These are phyloP conservation scores for Chytriomyces sp. DNA, from an alignment of 192 early-diverging fungal genomes.

Conservation along the genomic window DNA sequence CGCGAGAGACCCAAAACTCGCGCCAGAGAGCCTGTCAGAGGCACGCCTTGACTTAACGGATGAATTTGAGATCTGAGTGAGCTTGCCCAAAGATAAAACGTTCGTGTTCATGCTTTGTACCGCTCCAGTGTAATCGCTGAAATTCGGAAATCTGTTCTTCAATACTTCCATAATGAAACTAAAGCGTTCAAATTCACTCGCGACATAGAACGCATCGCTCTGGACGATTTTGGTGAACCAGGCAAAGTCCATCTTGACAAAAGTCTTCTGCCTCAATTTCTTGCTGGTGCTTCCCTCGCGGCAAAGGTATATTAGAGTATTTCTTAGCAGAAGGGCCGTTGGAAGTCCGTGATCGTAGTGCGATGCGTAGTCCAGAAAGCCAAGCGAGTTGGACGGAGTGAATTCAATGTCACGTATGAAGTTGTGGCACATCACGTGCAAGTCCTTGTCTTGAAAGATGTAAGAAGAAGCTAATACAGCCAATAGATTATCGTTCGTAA, in stretches of 20 bases:
- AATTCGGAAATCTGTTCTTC: constrained; percentile 22
- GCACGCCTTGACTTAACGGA: constrained; percentile 10
- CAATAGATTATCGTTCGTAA: constrained; percentile 20
- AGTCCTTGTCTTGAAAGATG: constrained; percentile 10
- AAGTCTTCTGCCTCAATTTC: constrained; percentile 9
- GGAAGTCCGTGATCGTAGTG: constrained; percentile 12
- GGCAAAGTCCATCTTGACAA: constrained; percentile 22
- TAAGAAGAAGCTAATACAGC: constrained; percentile 5
- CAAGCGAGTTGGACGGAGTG: constrained; percentile 4
- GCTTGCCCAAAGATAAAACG: constrained; percentile 24
- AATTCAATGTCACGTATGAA: constrained; percentile 16
- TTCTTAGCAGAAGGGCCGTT: neutral
- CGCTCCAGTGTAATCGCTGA: constrained; percentile 9
- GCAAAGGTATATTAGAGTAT: constrained; percentile 15
- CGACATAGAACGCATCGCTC: constrained; percentile 22
- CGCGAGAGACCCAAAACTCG: neutral
- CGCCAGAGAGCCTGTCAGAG: neutral
- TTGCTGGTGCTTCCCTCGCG: constrained; percentile 10
- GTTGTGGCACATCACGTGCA: neutral
- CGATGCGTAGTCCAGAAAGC: constrained; percentile 20
- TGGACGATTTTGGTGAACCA: constrained; percentile 24
- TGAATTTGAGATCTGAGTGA: constrained; percentile 11
- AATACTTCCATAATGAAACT: constrained; percentile 19
- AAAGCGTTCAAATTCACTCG: constrained; percentile 7
- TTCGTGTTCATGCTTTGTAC: constrained; percentile 25